Evolutionary conservation across 2,329 filamentous ascomycete genomes (phyloP), one percentile per base, ranked within the genome.

Genomic region (Aspergillus sp.): DNA sequence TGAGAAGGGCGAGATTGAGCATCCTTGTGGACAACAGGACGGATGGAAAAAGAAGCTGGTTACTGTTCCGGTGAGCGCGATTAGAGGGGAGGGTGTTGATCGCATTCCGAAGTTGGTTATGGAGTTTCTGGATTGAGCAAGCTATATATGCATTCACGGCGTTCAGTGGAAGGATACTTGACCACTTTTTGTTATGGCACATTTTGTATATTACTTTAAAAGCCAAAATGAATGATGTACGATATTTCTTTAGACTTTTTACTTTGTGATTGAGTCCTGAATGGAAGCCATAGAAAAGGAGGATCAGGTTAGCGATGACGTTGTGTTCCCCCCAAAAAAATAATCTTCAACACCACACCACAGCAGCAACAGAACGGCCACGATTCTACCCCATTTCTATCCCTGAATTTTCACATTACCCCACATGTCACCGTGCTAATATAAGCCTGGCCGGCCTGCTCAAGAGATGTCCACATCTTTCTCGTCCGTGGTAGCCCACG

Each of bases 1-100:
- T 20, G 80, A 80, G 45, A 73, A 72, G 1, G 84, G 85, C 1
- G 68, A 72, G 17, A 76, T 78, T 49, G 73, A 77, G 23, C 91
- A 96, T 67, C 91, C 90, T 0, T 90, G 86, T 80, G 84, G 84
- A 69, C 72, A 62, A 67, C 77, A 68, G 70, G 83, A 74, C 78
- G 87, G 74, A 5, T 84, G 81, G 80, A 77, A 67, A 51, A 68
- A 71, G 42, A 71, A 70, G 19, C 50, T 82, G 27, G 75, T 79
- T 19, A 86, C 81, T 17, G 83, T 97, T 50, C 93, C 93, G 0
- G 83, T 97, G 43, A 95, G 90, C 65, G 93, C 91, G 43, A 94
- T 96, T 53, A 81, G 85, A 49, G 88, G 86, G 4, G 84, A 96
- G 64, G 90, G 91, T 3, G 84, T 95, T 7, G 82, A 89, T 48